phyloP scores from a whole-genome alignment of 148 eudicot genomes.

The Amaranthus cruentus region DNA sequence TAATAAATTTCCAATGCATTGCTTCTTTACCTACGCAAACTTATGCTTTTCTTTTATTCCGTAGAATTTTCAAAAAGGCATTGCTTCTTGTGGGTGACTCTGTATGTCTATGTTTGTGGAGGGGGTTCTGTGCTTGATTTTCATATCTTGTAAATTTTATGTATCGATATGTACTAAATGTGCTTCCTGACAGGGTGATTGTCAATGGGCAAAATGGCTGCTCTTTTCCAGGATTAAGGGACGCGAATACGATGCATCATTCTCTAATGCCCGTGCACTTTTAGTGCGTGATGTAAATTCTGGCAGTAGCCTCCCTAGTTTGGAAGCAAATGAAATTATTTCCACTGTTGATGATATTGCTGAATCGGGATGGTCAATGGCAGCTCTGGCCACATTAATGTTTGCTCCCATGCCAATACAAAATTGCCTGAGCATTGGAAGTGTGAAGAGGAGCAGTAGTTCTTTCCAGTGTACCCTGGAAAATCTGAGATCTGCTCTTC shows the following conservation, averaged over 20 bases:
- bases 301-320: constrained; percentile 38
- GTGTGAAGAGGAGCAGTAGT: constrained; percentile 63
- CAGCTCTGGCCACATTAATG: constrained; percentile 89
- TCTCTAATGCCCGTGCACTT: constrained; percentile 83
- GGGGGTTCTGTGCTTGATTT: background rate
- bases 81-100: background rate
- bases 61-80: background rate
- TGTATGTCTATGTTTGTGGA: background rate
- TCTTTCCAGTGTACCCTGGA: constrained; percentile 94
- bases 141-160: constrained; percentile 2
- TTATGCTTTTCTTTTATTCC: too few species aligned
- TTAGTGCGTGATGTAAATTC: constrained; percentile 45
- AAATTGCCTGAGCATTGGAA: constrained; percentile 82
- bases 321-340: constrained; percentile 63
- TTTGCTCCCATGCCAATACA: constrained; percentile 81
- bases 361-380: constrained; percentile 89
- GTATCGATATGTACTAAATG: constrained; percentile 13
- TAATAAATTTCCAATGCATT: background rate
- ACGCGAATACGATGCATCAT: constrained; percentile 91
- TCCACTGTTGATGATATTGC: constrained; percentile 94
- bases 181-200: constrained; percentile 59
- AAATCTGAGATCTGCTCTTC: constrained; percentile 85
- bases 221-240: constrained; percentile 77
- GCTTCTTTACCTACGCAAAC: background rate
- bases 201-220: constrained; percentile 94